phyloP scores from a whole-genome alignment of 2,329 filamentous ascomycete species.

The Plenodomus lindquistii region DNA sequence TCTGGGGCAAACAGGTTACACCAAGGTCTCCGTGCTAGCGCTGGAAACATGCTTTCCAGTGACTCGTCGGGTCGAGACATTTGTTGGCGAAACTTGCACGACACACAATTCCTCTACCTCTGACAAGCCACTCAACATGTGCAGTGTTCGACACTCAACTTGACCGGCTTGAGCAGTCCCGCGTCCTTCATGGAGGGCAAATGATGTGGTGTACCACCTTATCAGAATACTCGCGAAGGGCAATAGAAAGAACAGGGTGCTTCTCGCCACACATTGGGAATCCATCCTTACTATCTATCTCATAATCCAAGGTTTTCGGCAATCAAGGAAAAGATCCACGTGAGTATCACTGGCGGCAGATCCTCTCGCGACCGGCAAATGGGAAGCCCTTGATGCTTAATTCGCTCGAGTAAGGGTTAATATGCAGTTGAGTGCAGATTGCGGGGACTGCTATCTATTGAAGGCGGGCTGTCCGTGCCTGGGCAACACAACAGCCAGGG shows the following conservation, averaged over 20 bases:
- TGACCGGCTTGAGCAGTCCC: constrained; percentile 3
- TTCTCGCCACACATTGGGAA: constrained; percentile 9
- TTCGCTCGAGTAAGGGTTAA: constrained; percentile 20
- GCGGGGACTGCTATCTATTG: constrained; percentile 13
- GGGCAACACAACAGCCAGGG: constrained; percentile 15
- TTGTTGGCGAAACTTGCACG: constrained; percentile 17
- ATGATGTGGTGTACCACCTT: constrained; percentile 6
- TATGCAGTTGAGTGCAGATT: constrained; percentile 17
- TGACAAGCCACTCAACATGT: constrained; percentile 11
- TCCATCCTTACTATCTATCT: constrained; percentile 4
- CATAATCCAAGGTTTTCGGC: constrained; percentile 10
- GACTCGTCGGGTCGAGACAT: constrained; percentile 9
- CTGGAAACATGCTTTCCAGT: constrained; percentile 15
- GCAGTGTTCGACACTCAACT: constrained; percentile 2
- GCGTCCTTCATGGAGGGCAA: constrained; percentile 13
- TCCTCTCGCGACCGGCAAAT: constrained; percentile 16
- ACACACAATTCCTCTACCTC: constrained; percentile 11
- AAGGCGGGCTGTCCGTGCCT: constrained; percentile 20
- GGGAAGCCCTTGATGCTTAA: constrained; percentile 14
- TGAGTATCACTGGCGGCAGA: constrained; percentile 14
- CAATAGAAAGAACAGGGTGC: constrained; percentile 4
- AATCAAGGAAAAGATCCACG: constrained; percentile 13
- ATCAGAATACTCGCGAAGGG: constrained; percentile 16
- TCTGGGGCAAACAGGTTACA: constrained; percentile 22
- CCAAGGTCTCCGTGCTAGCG: constrained; percentile 19